Base-by-base conservation (phyloP, 2,329 filamentous ascomycete genomes). In the Aureobasidium sp. region DNA sequence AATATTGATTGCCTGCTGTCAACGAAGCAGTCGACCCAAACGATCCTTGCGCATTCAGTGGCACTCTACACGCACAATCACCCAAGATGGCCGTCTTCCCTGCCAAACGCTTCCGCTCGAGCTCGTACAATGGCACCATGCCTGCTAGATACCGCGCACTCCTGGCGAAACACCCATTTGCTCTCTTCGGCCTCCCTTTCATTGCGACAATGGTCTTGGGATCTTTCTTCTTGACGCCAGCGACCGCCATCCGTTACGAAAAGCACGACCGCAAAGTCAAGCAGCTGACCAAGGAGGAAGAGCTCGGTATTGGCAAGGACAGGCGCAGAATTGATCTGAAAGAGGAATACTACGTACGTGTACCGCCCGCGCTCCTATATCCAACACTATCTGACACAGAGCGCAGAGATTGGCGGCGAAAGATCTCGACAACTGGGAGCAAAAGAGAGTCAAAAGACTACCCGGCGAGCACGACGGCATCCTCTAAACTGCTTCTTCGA, bases 351-450 rank as follows among this genome's bases (percentile, higher is more conserved):
- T 91, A 92, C 73, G 90, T 93, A 72, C 75, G 88, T 84, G 25
- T 39, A 12, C 29, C 14, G 12, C 61, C 53, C 15, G n/a, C 12
- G 20, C 36, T 31, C 11, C 3, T 20, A 9, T 27, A 17, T 37
- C 6, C 17, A 20, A 12, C n/a, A 5, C 22, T 25, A 15, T 47
- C 64, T 67, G 56, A 68, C 45, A 27, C 55, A 14, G 12, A 27
- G 20, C 41, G 62, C 74, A 94, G 89, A 85, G 86, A 76, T 79
- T 90, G 42, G 89, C 90, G 68, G 89, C 90, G 36, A 96, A 95
- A 75, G 94, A 97, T 72, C 78, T 97, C 64, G 93, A 99, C 70
- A 84, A 91, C 71, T 99, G 94, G 94, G 93, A 97, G 74, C 94
- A 97, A 77, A 95, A 94, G 77, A 86, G 95, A 59, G 91, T 97